Base-by-base conservation (phyloP, 805 yeast species). In the Yueomyces sinensis region DNA sequence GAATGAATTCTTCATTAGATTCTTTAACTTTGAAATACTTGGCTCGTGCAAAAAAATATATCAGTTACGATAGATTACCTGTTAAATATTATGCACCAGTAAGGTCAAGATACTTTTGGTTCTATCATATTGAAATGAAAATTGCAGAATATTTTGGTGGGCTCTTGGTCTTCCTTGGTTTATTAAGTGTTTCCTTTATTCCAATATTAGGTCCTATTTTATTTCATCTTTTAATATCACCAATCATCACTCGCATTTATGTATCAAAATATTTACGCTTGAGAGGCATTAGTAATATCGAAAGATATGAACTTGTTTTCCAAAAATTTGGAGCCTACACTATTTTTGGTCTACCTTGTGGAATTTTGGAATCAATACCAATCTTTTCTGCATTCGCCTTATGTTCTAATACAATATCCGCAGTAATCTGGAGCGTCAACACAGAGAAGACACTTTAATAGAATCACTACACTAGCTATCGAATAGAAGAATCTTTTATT, bases 191-290 rank as follows among this genome's bases (percentile, higher is more conserved):
- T 15, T 48, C 58, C 6, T 38, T 43, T 23, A 32, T 53, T 17
- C 60, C 60, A 23, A 32, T 55, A 7, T 15, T 50, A 7, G 60
- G 60, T 3, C 58, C 60, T 11, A 32, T 45, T n/a, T 6, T 43
- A 5, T 55, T 51, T 39, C 41, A 42, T 31, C 29, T 46, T 7
- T 16, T 46, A 5, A 43, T 55, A 4, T 43, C 57, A 13, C 57
- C 58, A 7, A 40, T 49, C 31, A 41, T 55, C 13, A 35, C 54
- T 9, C 49, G 45, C 32, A 44, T 51, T 29, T 54, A 53, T 38
- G 42, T 50, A 29, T 42, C 58, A 5, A 50, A 45, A 18, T 30
- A 41, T 6, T 37, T 49, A 23, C 40, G 52, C 30, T 29, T 50
- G 23, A 42, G 41, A 32, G 45, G 49, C 9, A 31, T 40, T 9